phyloP scores from a whole-genome alignment of 495 filamentous ascomycete species.

The Alectoria sarmentosa region DNA sequence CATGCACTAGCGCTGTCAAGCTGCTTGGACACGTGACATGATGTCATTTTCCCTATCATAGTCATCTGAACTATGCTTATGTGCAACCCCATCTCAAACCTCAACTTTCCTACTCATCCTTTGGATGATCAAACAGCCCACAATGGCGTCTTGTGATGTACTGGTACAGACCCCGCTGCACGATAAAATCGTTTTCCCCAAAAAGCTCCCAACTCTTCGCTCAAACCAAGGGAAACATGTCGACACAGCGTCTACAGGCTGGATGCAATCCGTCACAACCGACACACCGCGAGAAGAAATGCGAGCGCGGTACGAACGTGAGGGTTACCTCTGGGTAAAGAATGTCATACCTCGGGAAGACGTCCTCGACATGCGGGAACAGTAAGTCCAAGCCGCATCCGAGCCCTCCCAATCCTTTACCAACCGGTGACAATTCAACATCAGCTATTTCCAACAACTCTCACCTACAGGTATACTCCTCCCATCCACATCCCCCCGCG shows the following conservation, averaged over 20 bases:
- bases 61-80: too few relatives aligned
- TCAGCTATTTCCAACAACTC: slow-evolving; percentile 49
- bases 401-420: neutral
- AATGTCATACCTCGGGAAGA: slow-evolving; percentile 49
- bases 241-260: slow-evolving; percentile 9
- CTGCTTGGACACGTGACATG: neutral
- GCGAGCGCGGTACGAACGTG: slow-evolving; percentile 44
- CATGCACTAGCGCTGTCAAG: too few relatives aligned
- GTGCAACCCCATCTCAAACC: too few relatives aligned
- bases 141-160: slow-evolving; percentile 9
- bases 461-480: slow-evolving; percentile 50
- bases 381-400: slow-evolving; percentile 14
- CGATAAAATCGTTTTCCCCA: neutral
- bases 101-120: too few relatives aligned
- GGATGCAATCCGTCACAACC: slow-evolving; percentile 26
- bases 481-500: slow-evolving; percentile 35
- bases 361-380: slow-evolving; percentile 46
- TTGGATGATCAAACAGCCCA: too few relatives aligned
- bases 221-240: slow-evolving; percentile 12
- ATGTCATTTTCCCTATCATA: neutral
- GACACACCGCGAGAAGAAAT: slow-evolving; percentile 37
- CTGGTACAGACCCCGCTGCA: neutral
- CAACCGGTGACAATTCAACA: neutral
- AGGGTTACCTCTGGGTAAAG: slow-evolving; percentile 58
- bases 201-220: slow-evolving; percentile 3